These are phyloP conservation scores for Cerioporus squamosus DNA, from an alignment of 1,284 basidiomycete species.

Conservation along the genomic window DNA sequence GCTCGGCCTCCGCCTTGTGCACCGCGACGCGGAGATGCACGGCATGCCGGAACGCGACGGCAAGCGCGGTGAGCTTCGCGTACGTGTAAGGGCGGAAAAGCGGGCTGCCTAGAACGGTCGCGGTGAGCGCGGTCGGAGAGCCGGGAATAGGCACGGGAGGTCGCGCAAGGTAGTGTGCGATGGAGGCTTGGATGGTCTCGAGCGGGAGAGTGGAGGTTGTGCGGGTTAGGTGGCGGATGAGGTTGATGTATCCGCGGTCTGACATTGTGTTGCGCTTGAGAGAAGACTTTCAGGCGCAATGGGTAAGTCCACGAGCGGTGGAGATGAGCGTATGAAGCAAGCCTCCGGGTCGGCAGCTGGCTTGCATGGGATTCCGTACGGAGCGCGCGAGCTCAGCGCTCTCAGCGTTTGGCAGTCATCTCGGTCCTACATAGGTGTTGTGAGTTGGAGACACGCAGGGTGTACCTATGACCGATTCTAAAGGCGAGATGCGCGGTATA, in stretches of 20 bases:
- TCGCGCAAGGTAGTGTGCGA: constrained; percentile 66
- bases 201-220: constrained; percentile 50
- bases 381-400: not conserved
- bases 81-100: constrained; percentile 50
- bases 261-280: constrained; percentile 12
- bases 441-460: too few species aligned
- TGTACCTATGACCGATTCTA: too few species aligned
- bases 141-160: constrained; percentile 39
- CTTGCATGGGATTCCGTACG: constrained; percentile 9
- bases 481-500: too few species aligned
- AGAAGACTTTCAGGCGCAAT: not conserved
- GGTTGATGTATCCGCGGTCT: constrained; percentile 52
- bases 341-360: not conserved
- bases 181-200: constrained; percentile 57
- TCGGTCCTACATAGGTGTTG: too few species aligned
- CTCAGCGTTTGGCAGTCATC: too few species aligned
- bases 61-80: constrained; percentile 55
- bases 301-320: not conserved
- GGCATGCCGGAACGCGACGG: constrained; percentile 65
- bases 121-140: constrained; percentile 66
- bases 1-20: constrained; percentile 39
- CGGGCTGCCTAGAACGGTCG: constrained; percentile 65
- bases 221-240: constrained; percentile 63
- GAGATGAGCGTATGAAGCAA: not conserved
- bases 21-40: constrained; percentile 56